These are phyloP conservation scores for Arthrobotrys conoides DNA, from an alignment of 2,329 filamentous ascomycete species.

Conservation along the genomic window DNA sequence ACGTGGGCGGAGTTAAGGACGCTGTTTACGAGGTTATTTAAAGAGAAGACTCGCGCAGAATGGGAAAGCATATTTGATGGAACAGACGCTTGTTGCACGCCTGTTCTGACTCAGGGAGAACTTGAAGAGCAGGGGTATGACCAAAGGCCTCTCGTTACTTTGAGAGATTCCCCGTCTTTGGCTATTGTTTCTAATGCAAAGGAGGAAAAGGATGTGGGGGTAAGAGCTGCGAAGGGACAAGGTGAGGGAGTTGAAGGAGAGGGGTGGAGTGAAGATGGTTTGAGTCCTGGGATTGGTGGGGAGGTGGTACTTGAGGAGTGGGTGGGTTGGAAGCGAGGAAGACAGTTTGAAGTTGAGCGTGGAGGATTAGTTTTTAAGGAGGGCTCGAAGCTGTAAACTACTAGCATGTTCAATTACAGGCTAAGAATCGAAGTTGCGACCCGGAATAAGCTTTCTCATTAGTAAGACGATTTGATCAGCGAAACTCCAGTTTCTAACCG, in stretches of 20 bases:
- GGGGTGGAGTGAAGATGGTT: slow-evolving; percentile 75
- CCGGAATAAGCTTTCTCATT: no score
- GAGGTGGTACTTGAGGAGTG: slow-evolving; percentile 78
- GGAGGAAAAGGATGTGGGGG: slow-evolving; percentile 64
- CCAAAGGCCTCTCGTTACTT: slow-evolving; percentile 70
- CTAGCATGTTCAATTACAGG: no score
- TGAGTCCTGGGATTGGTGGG: slow-evolving; percentile 79
- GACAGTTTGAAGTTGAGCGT: slow-evolving; percentile 76
- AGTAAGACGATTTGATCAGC: no score
- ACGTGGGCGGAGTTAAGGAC: slow-evolving; percentile 78
- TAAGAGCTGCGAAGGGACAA: slow-evolving; percentile 53
- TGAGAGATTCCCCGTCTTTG: slow-evolving; percentile 78
- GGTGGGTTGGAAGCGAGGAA: slow-evolving; percentile 82
- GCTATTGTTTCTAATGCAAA: slow-evolving; percentile 68
- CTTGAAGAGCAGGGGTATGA: slow-evolving; percentile 74
- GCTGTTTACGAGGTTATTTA: slow-evolving; percentile 77
- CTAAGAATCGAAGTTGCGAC: no score
- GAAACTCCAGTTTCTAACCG: no score
- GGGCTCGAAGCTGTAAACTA: slow-evolving; percentile 68
- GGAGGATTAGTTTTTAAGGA: slow-evolving; percentile 74
- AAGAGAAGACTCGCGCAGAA: slow-evolving; percentile 77
- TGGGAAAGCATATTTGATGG: slow-evolving; percentile 92
- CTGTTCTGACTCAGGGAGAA: slow-evolving; percentile 82
- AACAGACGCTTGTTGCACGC: slow-evolving; percentile 93
- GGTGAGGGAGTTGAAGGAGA: slow-evolving; percentile 69